phyloP scores from a whole-genome alignment of 2,329 filamentous ascomycete species.

The Penicillium brasilianum region DNA sequence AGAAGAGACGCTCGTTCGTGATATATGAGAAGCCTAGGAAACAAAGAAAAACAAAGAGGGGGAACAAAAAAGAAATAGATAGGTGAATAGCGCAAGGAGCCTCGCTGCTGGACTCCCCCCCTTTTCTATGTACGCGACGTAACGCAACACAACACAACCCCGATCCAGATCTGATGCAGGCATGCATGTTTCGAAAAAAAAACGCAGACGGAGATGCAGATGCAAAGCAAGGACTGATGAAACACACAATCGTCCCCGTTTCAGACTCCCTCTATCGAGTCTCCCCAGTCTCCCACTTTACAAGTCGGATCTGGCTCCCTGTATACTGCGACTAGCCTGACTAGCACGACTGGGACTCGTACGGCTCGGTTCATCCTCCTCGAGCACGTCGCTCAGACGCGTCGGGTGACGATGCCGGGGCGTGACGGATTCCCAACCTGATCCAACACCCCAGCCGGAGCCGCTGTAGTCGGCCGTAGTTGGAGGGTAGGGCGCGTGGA shows the following conservation, averaged over 20 bases:
- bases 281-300: background rate
- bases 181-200: constrained; percentile 7
- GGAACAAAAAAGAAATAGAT: background rate
- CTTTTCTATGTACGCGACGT: constrained; percentile 4
- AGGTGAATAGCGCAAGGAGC: background rate
- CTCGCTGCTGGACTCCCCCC: background rate
- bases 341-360: constrained; percentile 72
- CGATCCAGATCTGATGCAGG: background rate
- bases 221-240: constrained; percentile 4
- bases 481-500: constrained; percentile 40
- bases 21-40: background rate
- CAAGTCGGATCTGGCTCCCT: constrained; percentile 24
- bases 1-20: constrained; percentile 9
- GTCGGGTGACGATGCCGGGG: constrained; percentile 83
- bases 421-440: constrained; percentile 76
- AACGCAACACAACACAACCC: background rate
- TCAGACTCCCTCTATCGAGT: background rate
- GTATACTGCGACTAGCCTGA: constrained; percentile 44
- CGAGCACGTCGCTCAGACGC: constrained; percentile 82
- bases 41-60: background rate
- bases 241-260: background rate
- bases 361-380: constrained; percentile 77
- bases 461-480: constrained; percentile 67
- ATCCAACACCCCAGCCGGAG: constrained; percentile 66
- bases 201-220: background rate